phyloP scores from a whole-genome alignment of 768 basidiomycete genomes.

The Pholiota molesta region DNA sequence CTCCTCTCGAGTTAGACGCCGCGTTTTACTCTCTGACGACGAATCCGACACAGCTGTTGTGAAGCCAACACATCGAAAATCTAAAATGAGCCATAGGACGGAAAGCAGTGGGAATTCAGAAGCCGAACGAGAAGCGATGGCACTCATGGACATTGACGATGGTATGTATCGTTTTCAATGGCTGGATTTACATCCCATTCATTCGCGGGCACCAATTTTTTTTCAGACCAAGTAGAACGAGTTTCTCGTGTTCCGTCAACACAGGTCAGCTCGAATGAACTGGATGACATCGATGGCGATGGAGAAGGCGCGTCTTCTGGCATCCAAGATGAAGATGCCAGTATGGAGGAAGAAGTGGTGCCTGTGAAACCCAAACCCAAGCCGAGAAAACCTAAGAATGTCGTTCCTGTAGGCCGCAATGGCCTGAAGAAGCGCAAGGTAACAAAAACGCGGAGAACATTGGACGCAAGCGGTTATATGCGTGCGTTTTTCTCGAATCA shows the following conservation, averaged over 20 bases:
- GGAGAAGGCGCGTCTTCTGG: conserved; percentile 22
- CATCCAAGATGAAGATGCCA: conserved; percentile 35
- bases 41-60: conserved; percentile 45
- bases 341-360: conserved; percentile 38
- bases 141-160: conserved; percentile 25
- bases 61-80: conserved; percentile 34
- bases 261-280: conserved; percentile 19
- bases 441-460: conserved; percentile 54
- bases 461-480: conserved; percentile 74
- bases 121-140: conserved; percentile 46
- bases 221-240: conserved; percentile 22
- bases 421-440: conserved; percentile 76
- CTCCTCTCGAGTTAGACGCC: conserved; percentile 44
- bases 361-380: conserved; percentile 40
- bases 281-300: conserved; percentile 29
- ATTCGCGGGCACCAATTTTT: background rate
- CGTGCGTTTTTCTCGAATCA: conserved; percentile 41
- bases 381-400: conserved; percentile 64
- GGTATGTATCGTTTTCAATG: conserved; percentile 2
- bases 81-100: conserved; percentile 31
- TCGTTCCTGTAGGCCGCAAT: conserved; percentile 74
- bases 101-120: conserved; percentile 36
- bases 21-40: conserved; percentile 61
- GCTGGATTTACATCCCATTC: background rate
- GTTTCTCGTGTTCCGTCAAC: conserved; percentile 23